Evolutionary conservation across 345 rosid species (phyloP).

Genomic region (Pistacia atlantica): DNA sequence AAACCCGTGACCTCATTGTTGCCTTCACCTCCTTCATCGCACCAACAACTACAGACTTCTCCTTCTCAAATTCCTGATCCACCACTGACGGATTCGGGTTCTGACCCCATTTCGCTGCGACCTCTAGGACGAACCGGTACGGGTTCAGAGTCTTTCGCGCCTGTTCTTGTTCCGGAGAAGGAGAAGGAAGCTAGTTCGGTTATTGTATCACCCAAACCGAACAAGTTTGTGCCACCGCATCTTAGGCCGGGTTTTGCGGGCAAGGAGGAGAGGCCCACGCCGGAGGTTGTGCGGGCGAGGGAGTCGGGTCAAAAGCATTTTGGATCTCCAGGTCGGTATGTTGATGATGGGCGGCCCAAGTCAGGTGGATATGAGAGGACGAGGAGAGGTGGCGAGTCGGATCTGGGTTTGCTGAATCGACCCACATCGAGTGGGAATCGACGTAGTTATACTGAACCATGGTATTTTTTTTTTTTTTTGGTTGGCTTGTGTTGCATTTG

Average conservation of each 20-base stretch:
- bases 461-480: constrained; percentile 33
- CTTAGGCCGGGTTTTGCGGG: constrained; percentile 84
- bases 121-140: constrained; percentile 59
- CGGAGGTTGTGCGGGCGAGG: constrained; percentile 28
- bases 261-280: constrained; percentile 57
- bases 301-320: constrained; percentile 31
- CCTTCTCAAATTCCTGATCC: constrained; percentile 26
- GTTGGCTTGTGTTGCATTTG: background rate
- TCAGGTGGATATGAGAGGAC: constrained; percentile 68
- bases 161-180: constrained; percentile 29
- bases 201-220: constrained; percentile 41
- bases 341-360: constrained; percentile 65
- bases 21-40: constrained; percentile 30
- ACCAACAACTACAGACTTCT: constrained; percentile 17
- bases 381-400: constrained; percentile 38
- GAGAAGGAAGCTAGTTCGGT: constrained; percentile 26
- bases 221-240: constrained; percentile 87
- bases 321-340: constrained; percentile 40
- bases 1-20: constrained; percentile 42
- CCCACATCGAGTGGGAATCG: constrained; percentile 68
- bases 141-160: constrained; percentile 22
- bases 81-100: constrained; percentile 22
- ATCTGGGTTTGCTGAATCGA: constrained; percentile 44
- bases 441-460: constrained; percentile 61
- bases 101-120: constrained; percentile 65